Evolutionary conservation across 805 yeast genomes (phyloP).

Genomic region (Clavispora fructus): DNA sequence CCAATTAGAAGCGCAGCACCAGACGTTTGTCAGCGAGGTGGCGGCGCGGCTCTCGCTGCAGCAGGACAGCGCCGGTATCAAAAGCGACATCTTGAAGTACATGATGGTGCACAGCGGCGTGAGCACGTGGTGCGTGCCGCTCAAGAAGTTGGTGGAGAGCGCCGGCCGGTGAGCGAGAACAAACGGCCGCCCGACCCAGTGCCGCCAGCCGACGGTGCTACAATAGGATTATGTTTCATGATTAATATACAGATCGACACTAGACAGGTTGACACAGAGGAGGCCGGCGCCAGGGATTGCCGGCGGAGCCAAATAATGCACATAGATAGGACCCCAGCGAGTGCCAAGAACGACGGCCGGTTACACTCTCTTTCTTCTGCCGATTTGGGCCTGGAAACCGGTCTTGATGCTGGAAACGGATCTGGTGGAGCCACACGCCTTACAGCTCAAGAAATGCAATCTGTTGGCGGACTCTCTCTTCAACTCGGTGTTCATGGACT

Average conservation of each 20-base stretch:
- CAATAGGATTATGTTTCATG: not conserved
- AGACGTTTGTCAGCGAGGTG: conserved; percentile 9
- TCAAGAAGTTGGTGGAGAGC: conserved; percentile 42
- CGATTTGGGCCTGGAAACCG: conserved; percentile 98
- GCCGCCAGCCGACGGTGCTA: not conserved
- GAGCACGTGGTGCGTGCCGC: conserved; percentile 62
- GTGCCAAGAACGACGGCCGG: conserved; percentile 9
- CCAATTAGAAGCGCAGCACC: conserved; percentile 6
- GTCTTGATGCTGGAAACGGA: conserved; percentile 96
- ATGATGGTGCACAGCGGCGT: conserved; percentile 55
- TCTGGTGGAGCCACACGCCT: conserved; percentile 95
- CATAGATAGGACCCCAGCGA: not conserved
- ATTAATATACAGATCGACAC: conserved; percentile 9
- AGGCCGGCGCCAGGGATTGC: not conserved
- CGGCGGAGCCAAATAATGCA: not conserved
- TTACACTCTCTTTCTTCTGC: conserved; percentile 70
- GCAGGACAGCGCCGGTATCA: conserved; percentile 17
- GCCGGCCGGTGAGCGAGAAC: not conserved
- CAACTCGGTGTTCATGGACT: conserved; percentile 92
- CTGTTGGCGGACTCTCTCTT: conserved; percentile 95
- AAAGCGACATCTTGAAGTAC: conserved; percentile 41
- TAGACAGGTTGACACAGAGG: not conserved
- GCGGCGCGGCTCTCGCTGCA: conserved; percentile 5
- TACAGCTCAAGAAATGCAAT: conserved; percentile 95
- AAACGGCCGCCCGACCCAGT: no score